A percentile compares a stretch with the other conserved stretches of the same genome.
These are phyloP conservation scores for Aspergillus sojae DNA, from an alignment of 2,329 filamentous ascomycete genomes.

Conservation along the genomic window DNA sequence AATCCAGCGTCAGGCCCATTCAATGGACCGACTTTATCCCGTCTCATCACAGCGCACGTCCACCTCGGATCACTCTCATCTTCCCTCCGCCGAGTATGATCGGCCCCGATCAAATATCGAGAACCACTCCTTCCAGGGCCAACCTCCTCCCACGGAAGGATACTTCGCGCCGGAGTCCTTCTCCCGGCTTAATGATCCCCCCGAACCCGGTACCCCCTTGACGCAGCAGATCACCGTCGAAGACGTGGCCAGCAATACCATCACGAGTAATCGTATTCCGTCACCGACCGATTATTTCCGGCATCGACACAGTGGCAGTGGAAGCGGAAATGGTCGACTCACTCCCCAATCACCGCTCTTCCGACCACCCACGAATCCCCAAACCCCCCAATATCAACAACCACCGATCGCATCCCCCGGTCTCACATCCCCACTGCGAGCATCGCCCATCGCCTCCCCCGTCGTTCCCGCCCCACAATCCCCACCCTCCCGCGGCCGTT, in stretches of 20 bases:
- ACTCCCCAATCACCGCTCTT: conserved; percentile 15
- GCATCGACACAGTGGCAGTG: conserved; percentile 5
- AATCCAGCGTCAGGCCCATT: background rate
- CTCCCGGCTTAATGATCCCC: conserved; percentile 5
- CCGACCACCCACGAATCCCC: conserved; percentile 6
- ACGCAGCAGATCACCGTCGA: background rate
- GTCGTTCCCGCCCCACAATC: conserved; percentile 13
- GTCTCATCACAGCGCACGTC: conserved; percentile 9
- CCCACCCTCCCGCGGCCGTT: conserved; percentile 22
- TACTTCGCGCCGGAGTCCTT: conserved; percentile 27
- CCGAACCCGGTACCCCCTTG: conserved; percentile 2
- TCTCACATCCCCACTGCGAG: background rate
- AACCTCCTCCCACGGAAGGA: conserved; percentile 17
- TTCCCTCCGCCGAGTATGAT: background rate
- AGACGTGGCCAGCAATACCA: background rate
- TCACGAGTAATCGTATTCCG: background rate
- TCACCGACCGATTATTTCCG: background rate
- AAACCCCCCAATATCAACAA: background rate
- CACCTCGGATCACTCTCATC: background rate
- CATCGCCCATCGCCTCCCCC: conserved; percentile 9
- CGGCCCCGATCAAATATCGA: conserved; percentile 8
- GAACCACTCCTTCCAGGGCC: conserved; percentile 14
- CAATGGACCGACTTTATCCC: conserved; percentile 12
- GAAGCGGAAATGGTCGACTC: conserved; percentile 8
- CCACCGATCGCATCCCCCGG: background rate